Conservation (phyloP, 78 protist genomes). For the Abeoforma whisleri region DNA sequence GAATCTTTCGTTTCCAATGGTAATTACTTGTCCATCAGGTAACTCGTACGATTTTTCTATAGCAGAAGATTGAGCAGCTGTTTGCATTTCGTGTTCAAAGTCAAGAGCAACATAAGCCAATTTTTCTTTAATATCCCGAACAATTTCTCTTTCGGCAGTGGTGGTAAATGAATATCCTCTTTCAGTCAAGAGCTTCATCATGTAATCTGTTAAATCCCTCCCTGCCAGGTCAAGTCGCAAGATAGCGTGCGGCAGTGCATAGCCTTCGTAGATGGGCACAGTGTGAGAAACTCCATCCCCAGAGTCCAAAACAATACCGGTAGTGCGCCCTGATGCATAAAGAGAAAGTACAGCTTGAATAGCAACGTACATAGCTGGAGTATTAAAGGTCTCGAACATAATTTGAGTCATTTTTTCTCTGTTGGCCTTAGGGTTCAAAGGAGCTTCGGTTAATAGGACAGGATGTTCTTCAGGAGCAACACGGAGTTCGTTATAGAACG, state of each 20-base stretch:
- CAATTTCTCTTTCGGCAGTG: constrained; percentile 88
- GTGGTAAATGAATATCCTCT: constrained; percentile 88
- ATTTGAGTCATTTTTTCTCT: constrained; percentile 86
- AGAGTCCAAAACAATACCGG: constrained; percentile 90
- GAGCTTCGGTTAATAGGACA: constrained; percentile 89
- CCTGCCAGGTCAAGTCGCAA: constrained; percentile 84
- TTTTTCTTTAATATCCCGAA: constrained; percentile 80
- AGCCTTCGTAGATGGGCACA: constrained; percentile 93
- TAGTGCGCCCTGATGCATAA: constrained; percentile 76
- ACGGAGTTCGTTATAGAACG: constrained; percentile 87
- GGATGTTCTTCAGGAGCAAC: constrained; percentile 93
- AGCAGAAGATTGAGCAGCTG: constrained; percentile 60
- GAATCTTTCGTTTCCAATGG: constrained; percentile 80
- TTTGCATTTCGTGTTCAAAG: constrained; percentile 69
- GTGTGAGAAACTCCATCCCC: constrained; percentile 93
- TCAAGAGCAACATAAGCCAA: constrained; percentile 70
- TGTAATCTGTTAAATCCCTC: constrained; percentile 78
- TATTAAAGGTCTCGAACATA: constrained; percentile 93
- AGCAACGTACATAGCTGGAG: constrained; percentile 74
- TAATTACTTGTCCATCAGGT: constrained; percentile 77
- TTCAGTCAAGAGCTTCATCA: constrained; percentile 76
- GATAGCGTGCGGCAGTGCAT: constrained; percentile 76
- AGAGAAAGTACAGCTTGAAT: constrained; percentile 81
- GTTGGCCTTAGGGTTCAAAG: constrained; percentile 91
- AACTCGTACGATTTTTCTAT: constrained; percentile 65